A percentile compares a stretch with the other conserved stretches of the same genome.
phyloP scores from a whole-genome alignment of 352 stramenopile genomes.

The Phytophthora sansomeana region DNA sequence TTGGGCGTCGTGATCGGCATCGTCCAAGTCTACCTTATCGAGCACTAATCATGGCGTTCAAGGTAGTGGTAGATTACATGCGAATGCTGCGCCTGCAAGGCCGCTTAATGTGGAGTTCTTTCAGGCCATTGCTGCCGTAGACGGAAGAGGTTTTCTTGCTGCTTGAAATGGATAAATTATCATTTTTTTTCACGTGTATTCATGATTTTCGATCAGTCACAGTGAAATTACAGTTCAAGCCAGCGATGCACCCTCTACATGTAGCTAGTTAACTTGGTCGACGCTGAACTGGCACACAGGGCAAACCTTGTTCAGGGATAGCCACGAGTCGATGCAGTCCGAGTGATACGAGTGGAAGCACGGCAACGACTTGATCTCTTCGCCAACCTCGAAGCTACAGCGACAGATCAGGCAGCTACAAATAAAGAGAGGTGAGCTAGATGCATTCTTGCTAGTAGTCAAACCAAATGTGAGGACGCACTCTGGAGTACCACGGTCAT shows the following conservation, averaged over 20 bases:
- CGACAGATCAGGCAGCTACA: constrained; percentile 94
- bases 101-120: background rate
- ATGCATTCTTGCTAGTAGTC: too few relatives aligned
- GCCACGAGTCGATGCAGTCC: constrained; percentile 94
- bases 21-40: constrained; percentile 92
- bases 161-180: constrained; percentile 61
- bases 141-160: constrained; percentile 12
- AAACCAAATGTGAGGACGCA: too few relatives aligned
- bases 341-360: constrained; percentile 96
- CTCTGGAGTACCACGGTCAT: constrained; percentile 61
- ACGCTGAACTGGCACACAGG: constrained; percentile 91
- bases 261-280: constrained; percentile 53
- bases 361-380: constrained; percentile 93
- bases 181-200: constrained; percentile 54
- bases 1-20: constrained; percentile 93
- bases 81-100: background rate
- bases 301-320: constrained; percentile 93
- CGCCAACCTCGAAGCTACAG: constrained; percentile 87
- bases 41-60: constrained; percentile 52
- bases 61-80: constrained; percentile 7
- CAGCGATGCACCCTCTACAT: constrained; percentile 13
- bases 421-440: background rate
- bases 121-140: constrained; percentile 3
- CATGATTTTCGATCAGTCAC: constrained; percentile 30
- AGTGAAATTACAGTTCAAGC: constrained; percentile 10